These are phyloP conservation scores for Thuja plicata DNA, from an alignment of 83 land plant species.

Conservation along the genomic window DNA sequence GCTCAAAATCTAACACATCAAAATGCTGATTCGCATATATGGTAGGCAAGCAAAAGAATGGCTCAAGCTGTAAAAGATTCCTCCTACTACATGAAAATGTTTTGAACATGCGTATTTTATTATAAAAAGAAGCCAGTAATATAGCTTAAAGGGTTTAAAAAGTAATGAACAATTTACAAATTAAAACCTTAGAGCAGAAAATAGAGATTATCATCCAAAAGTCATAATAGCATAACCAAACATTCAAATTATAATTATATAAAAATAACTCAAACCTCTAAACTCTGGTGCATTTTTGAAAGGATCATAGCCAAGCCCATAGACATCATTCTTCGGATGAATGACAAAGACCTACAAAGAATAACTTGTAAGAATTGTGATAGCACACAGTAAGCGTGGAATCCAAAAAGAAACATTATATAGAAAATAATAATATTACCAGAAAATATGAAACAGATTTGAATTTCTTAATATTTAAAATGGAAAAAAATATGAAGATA, in stretches of 20 bases:
- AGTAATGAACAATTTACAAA: not conserved
- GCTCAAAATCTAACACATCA: not conserved
- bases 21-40: not conserved
- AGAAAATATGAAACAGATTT: not conserved
- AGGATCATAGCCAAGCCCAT: slow-evolving; percentile 95
- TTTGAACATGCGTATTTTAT: not conserved
- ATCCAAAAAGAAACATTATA: not conserved
- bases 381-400: not conserved
- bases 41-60: not conserved
- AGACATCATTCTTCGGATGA: slow-evolving; percentile 77
- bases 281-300: slow-evolving; percentile 93
- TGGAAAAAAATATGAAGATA: not conserved
- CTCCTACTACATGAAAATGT: not conserved
- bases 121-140: not conserved
- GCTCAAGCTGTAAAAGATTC: not conserved
- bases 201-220: not conserved
- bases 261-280: slow-evolving; percentile 55
- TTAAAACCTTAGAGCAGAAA: not conserved
- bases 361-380: not conserved
- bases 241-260: not conserved
- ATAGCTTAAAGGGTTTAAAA: not conserved
- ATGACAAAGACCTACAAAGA: slow-evolving; percentile 65
- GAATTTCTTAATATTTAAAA: not conserved
- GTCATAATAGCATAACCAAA: not conserved
- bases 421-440: not conserved